phyloP scores from a whole-genome alignment of 2,329 filamentous ascomycete genomes.

The Pseudodiploospora longispora region DNA sequence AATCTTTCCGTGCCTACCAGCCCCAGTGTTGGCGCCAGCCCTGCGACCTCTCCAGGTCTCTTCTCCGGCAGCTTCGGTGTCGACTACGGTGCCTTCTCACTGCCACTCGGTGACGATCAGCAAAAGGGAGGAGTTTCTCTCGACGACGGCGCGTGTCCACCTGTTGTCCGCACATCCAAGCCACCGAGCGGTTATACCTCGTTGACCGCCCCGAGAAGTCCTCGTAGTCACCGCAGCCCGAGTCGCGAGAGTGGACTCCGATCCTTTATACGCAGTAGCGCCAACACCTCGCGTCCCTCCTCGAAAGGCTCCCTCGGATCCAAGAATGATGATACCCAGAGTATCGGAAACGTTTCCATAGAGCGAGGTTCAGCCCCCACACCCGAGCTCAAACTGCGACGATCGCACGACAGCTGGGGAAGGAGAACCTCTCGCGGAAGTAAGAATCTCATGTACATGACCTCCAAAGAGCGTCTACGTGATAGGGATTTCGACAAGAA shows the following conservation, averaged over 20 bases:
- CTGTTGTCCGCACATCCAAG: constrained; percentile 74
- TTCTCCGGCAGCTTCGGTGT: constrained; percentile 55
- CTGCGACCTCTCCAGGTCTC: constrained; percentile 20
- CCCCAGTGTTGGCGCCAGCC: constrained; percentile 23
- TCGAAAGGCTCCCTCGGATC: constrained; percentile 50
- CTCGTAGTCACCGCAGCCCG: constrained; percentile 39
- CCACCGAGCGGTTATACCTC: constrained; percentile 68
- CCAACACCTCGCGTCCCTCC: constrained; percentile 43
- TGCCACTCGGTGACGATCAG: constrained; percentile 41
- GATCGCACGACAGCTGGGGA: constrained; percentile 56
- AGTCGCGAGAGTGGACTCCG: constrained; percentile 47
- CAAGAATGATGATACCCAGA: constrained; percentile 49
- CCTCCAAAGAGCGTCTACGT: constrained; percentile 58
- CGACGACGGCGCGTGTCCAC: constrained; percentile 56
- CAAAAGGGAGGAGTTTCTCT: constrained; percentile 35
- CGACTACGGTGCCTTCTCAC: constrained; percentile 61
- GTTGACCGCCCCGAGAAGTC: constrained; percentile 55
- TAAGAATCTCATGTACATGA: constrained; percentile 64
- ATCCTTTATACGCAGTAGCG: constrained; percentile 48
- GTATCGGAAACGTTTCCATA: constrained; percentile 57
- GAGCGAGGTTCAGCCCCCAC: constrained; percentile 45
- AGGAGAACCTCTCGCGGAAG: constrained; percentile 45
- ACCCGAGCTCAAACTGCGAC: constrained; percentile 42
- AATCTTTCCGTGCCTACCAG: constrained; percentile 31
- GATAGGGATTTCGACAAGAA: constrained; percentile 56